These are phyloP conservation scores for Leccinum angustisporum DNA, from an alignment of 1,284 basidiomycete genomes.

Conservation along the genomic window DNA sequence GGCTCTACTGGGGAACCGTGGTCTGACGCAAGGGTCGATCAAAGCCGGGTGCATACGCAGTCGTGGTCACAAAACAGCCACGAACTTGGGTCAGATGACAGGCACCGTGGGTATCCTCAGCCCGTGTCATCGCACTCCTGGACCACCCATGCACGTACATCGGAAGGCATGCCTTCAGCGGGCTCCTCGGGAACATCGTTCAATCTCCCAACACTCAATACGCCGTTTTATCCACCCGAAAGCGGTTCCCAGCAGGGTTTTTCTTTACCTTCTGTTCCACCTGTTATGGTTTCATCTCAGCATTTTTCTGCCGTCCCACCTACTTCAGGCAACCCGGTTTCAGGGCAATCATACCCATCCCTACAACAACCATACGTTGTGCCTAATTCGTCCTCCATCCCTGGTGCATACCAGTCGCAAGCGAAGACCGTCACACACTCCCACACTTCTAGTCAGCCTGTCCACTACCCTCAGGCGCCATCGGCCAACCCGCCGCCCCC, in stretches of 20 bases:
- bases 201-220: constrained; percentile 39
- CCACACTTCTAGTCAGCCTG: constrained; percentile 18
- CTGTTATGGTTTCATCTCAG: constrained; percentile 34
- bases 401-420: constrained; percentile 27
- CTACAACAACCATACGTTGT: constrained; percentile 28
- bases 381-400: constrained; percentile 17
- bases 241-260: constrained; percentile 23
- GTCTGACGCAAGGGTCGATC: constrained; percentile 29
- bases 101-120: constrained; percentile 33
- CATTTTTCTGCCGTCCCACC: constrained; percentile 21
- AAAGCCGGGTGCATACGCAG: constrained; percentile 19
- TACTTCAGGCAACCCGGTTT: constrained; percentile 21
- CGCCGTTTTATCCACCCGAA: constrained; percentile 46
- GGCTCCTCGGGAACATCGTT: constrained; percentile 26
- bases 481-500: constrained; percentile 22
- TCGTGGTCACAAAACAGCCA: constrained; percentile 31
- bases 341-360: constrained; percentile 28
- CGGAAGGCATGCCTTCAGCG: constrained; percentile 24
- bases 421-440: constrained; percentile 11
- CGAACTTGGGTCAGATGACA: constrained; percentile 24
- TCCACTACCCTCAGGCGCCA: constrained; percentile 25
- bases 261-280: constrained; percentile 28
- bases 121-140: constrained; percentile 29
- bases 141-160: constrained; percentile 17
- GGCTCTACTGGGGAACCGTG: constrained; percentile 22